phyloP scores from a whole-genome alignment of 768 basidiomycete species.

The Amyloporia xantha region DNA sequence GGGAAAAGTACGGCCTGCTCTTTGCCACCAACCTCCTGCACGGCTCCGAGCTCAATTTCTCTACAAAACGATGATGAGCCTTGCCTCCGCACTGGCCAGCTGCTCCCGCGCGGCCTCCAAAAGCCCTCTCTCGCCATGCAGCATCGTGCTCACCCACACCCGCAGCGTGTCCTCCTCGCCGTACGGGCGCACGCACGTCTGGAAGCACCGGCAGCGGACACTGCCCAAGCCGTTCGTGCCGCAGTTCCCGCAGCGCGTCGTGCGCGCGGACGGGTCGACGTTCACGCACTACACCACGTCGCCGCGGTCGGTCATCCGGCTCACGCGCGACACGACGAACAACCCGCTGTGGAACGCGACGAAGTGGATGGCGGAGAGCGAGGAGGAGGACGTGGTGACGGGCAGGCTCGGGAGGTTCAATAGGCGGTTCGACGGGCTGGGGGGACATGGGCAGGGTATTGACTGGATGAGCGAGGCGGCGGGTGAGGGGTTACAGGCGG shows the following conservation, averaged over 20 bases:
- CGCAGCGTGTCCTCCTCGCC: constrained; percentile 63
- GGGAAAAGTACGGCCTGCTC: too few relatives aligned
- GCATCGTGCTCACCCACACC: constrained; percentile 10
- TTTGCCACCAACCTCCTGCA: too few relatives aligned
- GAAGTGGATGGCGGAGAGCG: constrained; percentile 32
- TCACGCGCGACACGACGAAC: constrained; percentile 86
- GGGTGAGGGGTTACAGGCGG: constrained; percentile 1
- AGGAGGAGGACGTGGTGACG: constrained; percentile 54
- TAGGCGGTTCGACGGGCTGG: constrained; percentile 51
- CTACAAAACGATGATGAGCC: too few relatives aligned
- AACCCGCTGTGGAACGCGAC: constrained; percentile 82
- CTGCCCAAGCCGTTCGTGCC: constrained; percentile 83
- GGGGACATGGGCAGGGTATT: constrained; percentile 10
- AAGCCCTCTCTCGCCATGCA: not conserved
- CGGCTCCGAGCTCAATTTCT: too few relatives aligned
- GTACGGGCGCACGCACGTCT: constrained; percentile 80
- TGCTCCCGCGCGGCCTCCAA: not conserved
- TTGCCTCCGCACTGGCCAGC: too few relatives aligned
- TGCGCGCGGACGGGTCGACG: constrained; percentile 83
- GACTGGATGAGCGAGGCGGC: constrained; percentile 12
- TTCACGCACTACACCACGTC: constrained; percentile 88
- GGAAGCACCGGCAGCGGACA: constrained; percentile 57
- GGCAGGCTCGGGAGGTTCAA: constrained; percentile 81
- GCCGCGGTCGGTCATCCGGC: constrained; percentile 64
- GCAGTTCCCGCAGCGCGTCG: constrained; percentile 78